phyloP scores from a whole-genome alignment of 2,329 filamentous ascomycete genomes.

The Paramyrothecium sp. region DNA sequence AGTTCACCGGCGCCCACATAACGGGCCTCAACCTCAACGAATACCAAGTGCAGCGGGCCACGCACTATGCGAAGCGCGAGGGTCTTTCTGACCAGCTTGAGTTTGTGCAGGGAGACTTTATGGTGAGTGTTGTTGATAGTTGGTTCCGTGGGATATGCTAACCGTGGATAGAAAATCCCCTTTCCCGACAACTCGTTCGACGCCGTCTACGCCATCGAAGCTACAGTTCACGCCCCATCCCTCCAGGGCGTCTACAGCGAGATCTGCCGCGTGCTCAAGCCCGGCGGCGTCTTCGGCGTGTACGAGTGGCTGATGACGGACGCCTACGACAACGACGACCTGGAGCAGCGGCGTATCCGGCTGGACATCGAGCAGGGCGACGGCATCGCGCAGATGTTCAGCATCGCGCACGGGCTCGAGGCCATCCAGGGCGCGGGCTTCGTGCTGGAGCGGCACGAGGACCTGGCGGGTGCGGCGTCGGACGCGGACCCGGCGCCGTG shows the following conservation, averaged over 20 bases:
- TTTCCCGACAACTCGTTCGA: conserved; percentile 89
- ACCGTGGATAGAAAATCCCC: conserved; percentile 70
- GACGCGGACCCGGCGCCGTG: conserved; percentile 61
- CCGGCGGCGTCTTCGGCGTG: conserved; percentile 89
- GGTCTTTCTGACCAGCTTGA: conserved; percentile 72
- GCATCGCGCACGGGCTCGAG: conserved; percentile 70
- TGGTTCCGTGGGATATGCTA: background rate
- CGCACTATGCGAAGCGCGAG: conserved; percentile 75
- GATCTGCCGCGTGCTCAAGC: conserved; percentile 89
- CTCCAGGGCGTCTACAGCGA: conserved; percentile 86
- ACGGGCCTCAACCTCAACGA: conserved; percentile 96
- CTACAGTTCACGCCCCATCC: conserved; percentile 85
- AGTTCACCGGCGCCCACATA: conserved; percentile 83
- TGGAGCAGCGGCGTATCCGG: conserved; percentile 79
- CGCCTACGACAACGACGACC: conserved; percentile 82
- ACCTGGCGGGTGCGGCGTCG: conserved; percentile 53
- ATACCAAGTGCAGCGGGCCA: conserved; percentile 91
- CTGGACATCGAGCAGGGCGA: conserved; percentile 90
- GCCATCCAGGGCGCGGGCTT: conserved; percentile 87
- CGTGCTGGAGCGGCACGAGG: conserved; percentile 54
- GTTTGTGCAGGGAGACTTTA: conserved; percentile 92
- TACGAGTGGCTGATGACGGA: conserved; percentile 99
- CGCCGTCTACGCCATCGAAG: conserved; percentile 91
- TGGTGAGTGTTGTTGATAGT: conserved; percentile 48
- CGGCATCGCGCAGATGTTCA: conserved; percentile 94